Base-by-base conservation (phyloP, 176 grass and related monocot genomes). In the Aegilops bicornis region DNA sequence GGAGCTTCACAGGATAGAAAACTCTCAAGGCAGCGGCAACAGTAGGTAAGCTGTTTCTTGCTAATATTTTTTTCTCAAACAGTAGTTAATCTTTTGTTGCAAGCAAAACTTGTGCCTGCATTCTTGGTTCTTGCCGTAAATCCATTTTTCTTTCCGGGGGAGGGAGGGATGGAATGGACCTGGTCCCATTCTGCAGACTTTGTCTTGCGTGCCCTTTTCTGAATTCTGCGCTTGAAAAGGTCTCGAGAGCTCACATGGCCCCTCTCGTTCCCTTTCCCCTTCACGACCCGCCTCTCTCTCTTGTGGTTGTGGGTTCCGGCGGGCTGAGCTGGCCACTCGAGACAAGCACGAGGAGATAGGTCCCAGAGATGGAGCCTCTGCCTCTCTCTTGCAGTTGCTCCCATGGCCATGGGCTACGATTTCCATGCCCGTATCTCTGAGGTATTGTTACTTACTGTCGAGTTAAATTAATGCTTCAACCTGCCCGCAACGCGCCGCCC, bases 101-200 rank as follows among this genome's bases (percentile, higher is more conserved):
- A 17, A 77, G 72, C 40, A 33, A 85, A 77, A 86, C 84, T 86
- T 86, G 75, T 70, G 84, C 75, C 84, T 86, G 84, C 32, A 77
- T 15, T 59, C 75, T 79, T 79, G 84, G 73, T 79, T 86, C 64
- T 56, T 69, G 75, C 63, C 23, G 27, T 54, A 58, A 12, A 70
- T 66, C 14, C 8, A 10, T 33, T 33, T 47, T 22, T 77, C 30
- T 29, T 24, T 10, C 7, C 35, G 22, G 22, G 30, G 5, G 74
- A 20, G 43, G 70, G 23, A 42, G n/a, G 32, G 48, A 25, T 69
- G 84, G 29, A 33, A 56, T 56, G 74, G 47, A 78, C 84, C 63
- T 59, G 59, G 72, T 76, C 82, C 69, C 52, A 19, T 54, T 68
- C 8, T 63, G 15, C 56, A 45, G 61, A 58, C 32, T 36, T 58